Evolutionary conservation across 306 rosid species (phyloP).

Genomic region (Delonix regia): DNA sequence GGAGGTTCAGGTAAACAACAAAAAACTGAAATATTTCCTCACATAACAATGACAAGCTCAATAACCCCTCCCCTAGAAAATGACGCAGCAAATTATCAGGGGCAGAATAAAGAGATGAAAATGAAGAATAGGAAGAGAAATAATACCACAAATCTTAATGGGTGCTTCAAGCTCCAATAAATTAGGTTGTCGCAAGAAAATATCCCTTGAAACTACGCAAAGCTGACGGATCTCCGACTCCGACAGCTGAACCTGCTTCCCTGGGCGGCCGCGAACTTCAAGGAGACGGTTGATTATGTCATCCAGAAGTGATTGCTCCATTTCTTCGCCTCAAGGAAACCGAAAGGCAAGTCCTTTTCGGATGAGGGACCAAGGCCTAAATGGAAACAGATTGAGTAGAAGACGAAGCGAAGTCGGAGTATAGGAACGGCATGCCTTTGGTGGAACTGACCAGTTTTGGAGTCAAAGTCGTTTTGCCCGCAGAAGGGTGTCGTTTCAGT

Average conservation of each 20-base stretch:
- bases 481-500: conserved; percentile 40
- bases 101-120: background rate
- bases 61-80: background rate
- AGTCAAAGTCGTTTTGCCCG: conserved; percentile 38
- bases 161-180: conserved; percentile 89
- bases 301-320: conserved; percentile 79
- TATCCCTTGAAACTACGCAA: conserved; percentile 65
- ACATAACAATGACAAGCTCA: background rate
- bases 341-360: conserved; percentile 27
- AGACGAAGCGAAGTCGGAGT: background rate
- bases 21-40: background rate
- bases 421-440: conserved; percentile 44
- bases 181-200: conserved; percentile 85
- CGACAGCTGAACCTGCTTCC: conserved; percentile 90
- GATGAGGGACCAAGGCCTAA: conserved; percentile 17
- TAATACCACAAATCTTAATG: conserved; percentile 88
- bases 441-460: background rate
- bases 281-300: conserved; percentile 86
- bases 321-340: conserved; percentile 20
- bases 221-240: conserved; percentile 97
- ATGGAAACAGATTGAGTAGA: background rate
- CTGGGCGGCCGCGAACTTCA: conserved; percentile 81
- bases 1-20: background rate
- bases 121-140: background rate
- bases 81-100: background rate